Base-by-base conservation (phyloP, 192 early-diverging fungal species). In the Umbelopsis sp. region DNA sequence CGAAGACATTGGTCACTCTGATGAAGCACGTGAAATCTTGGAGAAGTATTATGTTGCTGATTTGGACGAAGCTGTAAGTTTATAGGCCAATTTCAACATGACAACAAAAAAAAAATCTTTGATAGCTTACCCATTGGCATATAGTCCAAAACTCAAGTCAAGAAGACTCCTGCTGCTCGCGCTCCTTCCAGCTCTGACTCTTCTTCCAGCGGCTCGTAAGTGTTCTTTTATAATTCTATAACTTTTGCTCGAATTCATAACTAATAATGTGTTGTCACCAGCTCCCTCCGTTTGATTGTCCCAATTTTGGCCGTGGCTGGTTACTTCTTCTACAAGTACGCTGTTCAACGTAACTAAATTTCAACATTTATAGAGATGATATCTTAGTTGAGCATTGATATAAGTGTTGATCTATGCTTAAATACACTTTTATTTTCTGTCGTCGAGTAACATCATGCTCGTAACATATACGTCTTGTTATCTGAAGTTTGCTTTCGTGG, bases 1-100 rank as follows among this genome's bases (percentile, higher is more conserved):
- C 80, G 94, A 98, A 69, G 96, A 98, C 78, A 93, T 98, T 74
- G 96, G 96, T 46, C 95, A 98, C 84, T 94, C 92, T 49, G 92
- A 95, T 45, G 96, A 98, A 76, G 94, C 96, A 20, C 92, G 90
- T 68, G 92, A 94, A 1, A 81, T 98, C 70, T 81, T 96, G 69
- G 49, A 68, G 22, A 72, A 74, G 58, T 79, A 74, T 44, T 68
- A 69, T 35, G 48, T 79, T 79, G 78, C 67, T 64, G 66, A 72
- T 35, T 67, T 79, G 50, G 73, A 72, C 27, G 73, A 69, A 46
- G 70, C 49, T 50, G 78, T 79, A 73, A 75, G 74, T 58, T 37
- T 20, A 47, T 21, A 12, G 47, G 11, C 45, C 1, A 16, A 20
- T 2, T 4, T 12, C 48, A 49, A 21, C 12, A 20, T 49, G 48